A percentile compares a stretch with the other conserved stretches of the same genome.
Evolutionary conservation across 2,329 filamentous ascomycete species (phyloP).

Genomic region (Fusarium fujikuroi): DNA sequence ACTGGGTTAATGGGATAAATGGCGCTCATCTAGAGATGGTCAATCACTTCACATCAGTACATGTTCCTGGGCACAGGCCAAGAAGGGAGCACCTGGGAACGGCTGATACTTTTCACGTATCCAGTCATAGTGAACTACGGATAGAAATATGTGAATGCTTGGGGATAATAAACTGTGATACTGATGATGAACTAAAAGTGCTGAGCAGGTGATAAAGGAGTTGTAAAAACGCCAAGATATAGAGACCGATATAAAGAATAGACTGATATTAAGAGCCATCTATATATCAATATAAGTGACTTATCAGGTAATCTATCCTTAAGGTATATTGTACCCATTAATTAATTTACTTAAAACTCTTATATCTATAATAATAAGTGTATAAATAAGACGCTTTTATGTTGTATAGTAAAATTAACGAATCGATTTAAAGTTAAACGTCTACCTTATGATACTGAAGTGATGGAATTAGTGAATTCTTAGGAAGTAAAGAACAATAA

Average conservation of each 20-base stretch:
- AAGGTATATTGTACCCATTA: not conserved
- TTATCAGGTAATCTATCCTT: not conserved
- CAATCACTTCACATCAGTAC: not conserved
- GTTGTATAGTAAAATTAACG: not conserved
- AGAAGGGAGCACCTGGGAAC: not conserved
- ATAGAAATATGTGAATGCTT: not conserved
- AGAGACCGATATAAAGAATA: not conserved
- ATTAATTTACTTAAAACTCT: no score
- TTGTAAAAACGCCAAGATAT: not conserved
- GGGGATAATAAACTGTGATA: not conserved
- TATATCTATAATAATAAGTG: not conserved
- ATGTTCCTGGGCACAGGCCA: not conserved
- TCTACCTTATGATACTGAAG: not conserved
- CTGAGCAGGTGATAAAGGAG: not conserved
- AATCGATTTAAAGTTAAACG: not conserved
- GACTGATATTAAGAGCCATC: no score
- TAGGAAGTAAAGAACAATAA: not conserved
- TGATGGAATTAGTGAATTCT: not conserved
- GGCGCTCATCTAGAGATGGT: not conserved
- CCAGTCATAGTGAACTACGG: not conserved
- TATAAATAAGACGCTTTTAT: not conserved
- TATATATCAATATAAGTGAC: no score
- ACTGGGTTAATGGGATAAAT: not conserved
- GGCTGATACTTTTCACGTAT: not conserved
- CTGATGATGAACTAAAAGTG: not conserved